These are phyloP conservation scores for Cladophialophora immunda DNA, from an alignment of 2,329 filamentous ascomycete genomes.

Conservation along the genomic window DNA sequence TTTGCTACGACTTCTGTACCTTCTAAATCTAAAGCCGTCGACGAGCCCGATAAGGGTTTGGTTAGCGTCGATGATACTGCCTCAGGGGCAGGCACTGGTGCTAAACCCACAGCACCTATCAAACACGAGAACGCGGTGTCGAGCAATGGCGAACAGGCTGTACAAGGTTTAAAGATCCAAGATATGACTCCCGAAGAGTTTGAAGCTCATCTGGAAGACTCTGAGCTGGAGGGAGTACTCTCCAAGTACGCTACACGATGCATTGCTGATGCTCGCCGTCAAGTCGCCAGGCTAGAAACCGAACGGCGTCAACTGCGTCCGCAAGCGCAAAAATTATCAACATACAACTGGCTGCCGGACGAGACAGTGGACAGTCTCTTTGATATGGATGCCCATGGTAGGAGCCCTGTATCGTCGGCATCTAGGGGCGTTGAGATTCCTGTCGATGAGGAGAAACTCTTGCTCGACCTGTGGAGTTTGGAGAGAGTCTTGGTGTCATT, in stretches of 20 bases:
- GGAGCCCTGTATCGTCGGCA: background rate
- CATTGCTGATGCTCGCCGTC: conserved; percentile 78
- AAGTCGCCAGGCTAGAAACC: conserved; percentile 80
- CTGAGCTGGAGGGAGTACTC: conserved; percentile 86
- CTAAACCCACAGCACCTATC: background rate
- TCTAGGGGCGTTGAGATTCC: background rate
- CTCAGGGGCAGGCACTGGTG: background rate
- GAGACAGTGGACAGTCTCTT: conserved; percentile 82
- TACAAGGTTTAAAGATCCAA: conserved; percentile 43
- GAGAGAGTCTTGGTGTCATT: conserved; percentile 74
- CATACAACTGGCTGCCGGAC: conserved; percentile 79
- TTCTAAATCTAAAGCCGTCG: conserved; percentile 73
- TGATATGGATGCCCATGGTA: conserved; percentile 57
- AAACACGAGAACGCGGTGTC: background rate
- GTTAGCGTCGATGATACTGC: conserved; percentile 17
- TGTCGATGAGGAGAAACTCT: conserved; percentile 59
- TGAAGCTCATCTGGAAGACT: conserved; percentile 85
- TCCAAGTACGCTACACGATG: conserved; percentile 84
- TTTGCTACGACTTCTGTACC: conserved; percentile 94
- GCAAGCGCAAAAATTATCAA: conserved; percentile 77
- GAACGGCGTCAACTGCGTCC: conserved; percentile 82
- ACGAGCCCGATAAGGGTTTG: conserved; percentile 42
- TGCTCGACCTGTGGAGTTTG: conserved; percentile 83
- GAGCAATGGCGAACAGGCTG: background rate
- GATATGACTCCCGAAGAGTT: conserved; percentile 84